Conservation (phyloP, 345 rosid species). For the Eucalyptus viminalis region DNA sequence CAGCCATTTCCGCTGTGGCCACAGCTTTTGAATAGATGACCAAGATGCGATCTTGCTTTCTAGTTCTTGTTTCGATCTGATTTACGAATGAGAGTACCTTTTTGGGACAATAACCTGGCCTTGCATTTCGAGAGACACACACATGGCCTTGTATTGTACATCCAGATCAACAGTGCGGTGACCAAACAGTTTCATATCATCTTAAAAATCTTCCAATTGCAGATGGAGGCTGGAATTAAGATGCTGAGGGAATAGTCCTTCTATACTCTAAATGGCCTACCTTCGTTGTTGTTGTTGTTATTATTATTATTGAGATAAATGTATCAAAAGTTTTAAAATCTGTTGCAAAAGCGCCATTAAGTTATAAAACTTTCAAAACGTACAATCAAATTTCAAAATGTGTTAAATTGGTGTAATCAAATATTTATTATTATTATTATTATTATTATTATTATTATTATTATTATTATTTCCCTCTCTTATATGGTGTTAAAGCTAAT, state of each 20-base stretch:
- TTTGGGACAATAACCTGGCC: neutral
- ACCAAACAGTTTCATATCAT: neutral
- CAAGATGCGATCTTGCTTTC: neutral
- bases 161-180: neutral
- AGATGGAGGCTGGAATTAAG: neutral
- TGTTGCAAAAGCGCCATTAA: neutral
- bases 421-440: too few relatives aligned
- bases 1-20: neutral
- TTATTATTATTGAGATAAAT: too few relatives aligned
- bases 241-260: neutral
- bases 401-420: neutral
- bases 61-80: neutral
- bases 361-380: too few relatives aligned
- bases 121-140: neutral
- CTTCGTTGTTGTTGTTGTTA: rapidly evolving
- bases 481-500: neutral
- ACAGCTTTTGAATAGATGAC: neutral
- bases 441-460: too few relatives aligned
- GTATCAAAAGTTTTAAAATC: too few relatives aligned
- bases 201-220: neutral
- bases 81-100: too few relatives aligned
- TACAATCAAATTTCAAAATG: too few relatives aligned
- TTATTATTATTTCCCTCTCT: neutral
- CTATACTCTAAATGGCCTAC: too few relatives aligned
- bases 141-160: neutral